Evolutionary conservation across 2,329 filamentous ascomycete genomes (phyloP).

Genomic region (Podosphaera xanthii): DNA sequence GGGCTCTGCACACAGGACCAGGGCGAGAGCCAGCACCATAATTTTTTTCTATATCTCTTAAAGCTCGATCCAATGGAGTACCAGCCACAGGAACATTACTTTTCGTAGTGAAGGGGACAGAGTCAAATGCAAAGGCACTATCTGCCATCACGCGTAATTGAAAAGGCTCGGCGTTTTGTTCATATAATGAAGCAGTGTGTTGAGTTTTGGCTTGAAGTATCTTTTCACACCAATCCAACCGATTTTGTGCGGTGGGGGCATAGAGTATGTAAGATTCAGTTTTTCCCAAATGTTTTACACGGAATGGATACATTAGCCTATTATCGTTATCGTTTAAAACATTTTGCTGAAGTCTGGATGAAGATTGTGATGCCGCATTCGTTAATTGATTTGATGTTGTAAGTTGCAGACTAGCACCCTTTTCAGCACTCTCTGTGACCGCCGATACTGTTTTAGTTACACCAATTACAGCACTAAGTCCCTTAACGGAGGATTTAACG

Average conservation of each 20-base stretch:
- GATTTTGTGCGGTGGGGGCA: slow-evolving; percentile 49
- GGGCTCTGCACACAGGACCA: slow-evolving; percentile 56
- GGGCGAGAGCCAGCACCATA: slow-evolving; percentile 51
- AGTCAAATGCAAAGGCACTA: slow-evolving; percentile 67
- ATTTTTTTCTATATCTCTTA: slow-evolving; percentile 63
- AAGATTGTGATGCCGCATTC: slow-evolving; percentile 22
- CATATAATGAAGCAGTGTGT: slow-evolving; percentile 68
- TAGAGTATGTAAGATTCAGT: slow-evolving; percentile 74
- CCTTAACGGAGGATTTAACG: slow-evolving; percentile 43
- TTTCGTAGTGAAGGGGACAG: slow-evolving; percentile 31
- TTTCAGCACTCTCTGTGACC: slow-evolving; percentile 27
- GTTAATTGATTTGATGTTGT: slow-evolving; percentile 43
- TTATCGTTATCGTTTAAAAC: slow-evolving; percentile 24
- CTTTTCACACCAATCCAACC: slow-evolving; percentile 77
- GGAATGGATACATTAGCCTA: slow-evolving; percentile 61
- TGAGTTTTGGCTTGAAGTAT: slow-evolving; percentile 89
- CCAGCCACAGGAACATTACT: slow-evolving; percentile 57
- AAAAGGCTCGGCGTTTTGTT: slow-evolving; percentile 93
- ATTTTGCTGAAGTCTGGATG: slow-evolving; percentile 20
- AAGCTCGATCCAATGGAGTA: slow-evolving; percentile 77
- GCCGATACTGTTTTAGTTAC: slow-evolving; percentile 36
- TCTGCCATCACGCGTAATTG: slow-evolving; percentile 78
- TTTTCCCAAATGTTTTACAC: slow-evolving; percentile 83
- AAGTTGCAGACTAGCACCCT: slow-evolving; percentile 42
- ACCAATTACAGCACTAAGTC: slow-evolving; percentile 35